Percentiles rank a stretch among this genome's conserved stretches.
These are phyloP conservation scores for Kwoniella sp. DNA, from an alignment of 768 basidiomycete species.

Conservation along the genomic window DNA sequence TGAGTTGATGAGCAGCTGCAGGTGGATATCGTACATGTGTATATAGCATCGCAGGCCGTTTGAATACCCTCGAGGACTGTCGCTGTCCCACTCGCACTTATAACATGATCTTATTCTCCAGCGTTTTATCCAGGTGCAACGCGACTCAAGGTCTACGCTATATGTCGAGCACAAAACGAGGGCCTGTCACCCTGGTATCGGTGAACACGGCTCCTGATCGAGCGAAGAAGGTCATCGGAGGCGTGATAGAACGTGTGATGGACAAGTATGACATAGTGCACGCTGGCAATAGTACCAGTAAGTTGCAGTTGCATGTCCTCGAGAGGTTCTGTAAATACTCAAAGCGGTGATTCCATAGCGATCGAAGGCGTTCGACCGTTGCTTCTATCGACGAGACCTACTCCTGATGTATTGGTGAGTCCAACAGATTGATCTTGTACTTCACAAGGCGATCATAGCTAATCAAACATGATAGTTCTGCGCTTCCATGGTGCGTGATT, in stretches of 20 bases:
- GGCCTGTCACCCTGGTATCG: constrained; percentile 44
- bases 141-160: not conserved
- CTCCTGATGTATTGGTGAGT: constrained; percentile 45
- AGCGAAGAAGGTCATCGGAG: constrained; percentile 46
- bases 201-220: constrained; percentile 54
- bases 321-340: not conserved
- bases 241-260: constrained; percentile 47
- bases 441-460: not conserved
- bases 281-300: constrained; percentile 46
- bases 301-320: not conserved
- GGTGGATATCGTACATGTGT: not conserved
- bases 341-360: constrained; percentile 21
- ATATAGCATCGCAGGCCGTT: not conserved
- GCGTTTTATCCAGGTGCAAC: not conserved
- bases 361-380: constrained; percentile 51
- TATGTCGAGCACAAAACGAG: constrained; percentile 8
- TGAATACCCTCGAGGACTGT: no score
- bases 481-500: constrained; percentile 41
- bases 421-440: not conserved
- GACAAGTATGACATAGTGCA: constrained; percentile 47
- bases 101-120: no score
- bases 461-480: constrained; percentile 28
- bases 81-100: no score
- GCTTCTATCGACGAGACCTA: constrained; percentile 38
- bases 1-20: not conserved